Percentiles rank a stretch among this genome's conserved stretches.
Conservation (phyloP, 257 asterid genomes). For the Orobanche coerulescens region DNA sequence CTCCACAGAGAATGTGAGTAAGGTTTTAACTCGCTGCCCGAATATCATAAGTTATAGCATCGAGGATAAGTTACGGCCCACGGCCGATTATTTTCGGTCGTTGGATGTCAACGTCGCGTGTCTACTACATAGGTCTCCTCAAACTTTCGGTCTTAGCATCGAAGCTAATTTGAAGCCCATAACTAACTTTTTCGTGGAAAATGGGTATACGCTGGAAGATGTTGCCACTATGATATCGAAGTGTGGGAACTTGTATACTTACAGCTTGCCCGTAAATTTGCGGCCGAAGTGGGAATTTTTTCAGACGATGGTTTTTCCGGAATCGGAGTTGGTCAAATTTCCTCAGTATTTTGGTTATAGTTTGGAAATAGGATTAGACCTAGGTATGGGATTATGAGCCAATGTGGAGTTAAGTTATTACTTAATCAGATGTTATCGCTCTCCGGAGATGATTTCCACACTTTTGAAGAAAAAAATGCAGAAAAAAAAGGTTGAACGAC, state of each 20-base stretch:
- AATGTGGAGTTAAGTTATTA: conserved; percentile 51
- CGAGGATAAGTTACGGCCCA: conserved; percentile 78
- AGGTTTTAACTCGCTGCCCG: conserved; percentile 77
- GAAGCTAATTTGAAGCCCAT: conserved; percentile 77
- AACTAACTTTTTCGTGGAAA: conserved; percentile 64
- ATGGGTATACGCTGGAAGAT: conserved; percentile 53
- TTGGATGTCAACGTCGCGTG: conserved; percentile 61
- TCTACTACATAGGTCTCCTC: conserved; percentile 73
- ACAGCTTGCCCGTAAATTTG: conserved; percentile 61
- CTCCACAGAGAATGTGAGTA: conserved; percentile 68
- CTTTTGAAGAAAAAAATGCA: conserved; percentile 53
- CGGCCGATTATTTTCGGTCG: conserved; percentile 65
- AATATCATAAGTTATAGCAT: conserved; percentile 79
- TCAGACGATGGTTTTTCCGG: conserved; percentile 61
- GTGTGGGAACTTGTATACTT: conserved; percentile 76
- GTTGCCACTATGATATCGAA: conserved; percentile 63
- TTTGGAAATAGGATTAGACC: conserved; percentile 79
- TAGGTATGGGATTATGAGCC: conserved; percentile 51
- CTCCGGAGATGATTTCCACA: conserved; percentile 49
- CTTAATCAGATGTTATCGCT: conserved; percentile 73
- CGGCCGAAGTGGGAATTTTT: conserved; percentile 80
- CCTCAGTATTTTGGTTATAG: conserved; percentile 94
- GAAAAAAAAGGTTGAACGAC: conserved; percentile 24
- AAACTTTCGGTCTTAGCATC: conserved; percentile 86
- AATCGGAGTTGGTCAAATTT: conserved; percentile 63